Evolutionary conservation across 1,139 yeast species (phyloP).

Genomic region (Sugiyamaella castrensis): DNA sequence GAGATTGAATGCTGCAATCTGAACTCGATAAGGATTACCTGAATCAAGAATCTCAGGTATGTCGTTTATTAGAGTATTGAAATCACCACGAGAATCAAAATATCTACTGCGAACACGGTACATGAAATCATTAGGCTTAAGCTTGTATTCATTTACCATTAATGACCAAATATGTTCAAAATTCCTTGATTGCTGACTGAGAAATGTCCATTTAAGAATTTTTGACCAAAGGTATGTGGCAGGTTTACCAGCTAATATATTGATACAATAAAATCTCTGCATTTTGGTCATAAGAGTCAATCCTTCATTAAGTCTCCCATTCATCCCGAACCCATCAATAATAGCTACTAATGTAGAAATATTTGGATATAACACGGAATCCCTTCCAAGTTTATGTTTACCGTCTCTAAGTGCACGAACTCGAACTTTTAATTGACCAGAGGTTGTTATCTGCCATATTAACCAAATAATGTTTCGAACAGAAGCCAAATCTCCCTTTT

Average conservation of each 20-base stretch:
- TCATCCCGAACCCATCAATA: slow-evolving; percentile 34
- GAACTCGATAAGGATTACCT: slow-evolving; percentile 10
- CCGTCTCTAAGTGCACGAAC: neutral
- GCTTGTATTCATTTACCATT: slow-evolving; percentile 17
- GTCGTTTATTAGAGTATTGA: slow-evolving; percentile 5
- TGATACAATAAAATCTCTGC: slow-evolving; percentile 26
- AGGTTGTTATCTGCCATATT: slow-evolving; percentile 32
- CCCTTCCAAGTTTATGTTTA: neutral
- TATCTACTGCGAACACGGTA: slow-evolving; percentile 21
- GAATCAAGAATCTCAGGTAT: slow-evolving; percentile 10
- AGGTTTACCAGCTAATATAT: slow-evolving; percentile 18
- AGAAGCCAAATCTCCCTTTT: slow-evolving; percentile 27
- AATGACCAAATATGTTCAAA: slow-evolving; percentile 32
- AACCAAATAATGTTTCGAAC: slow-evolving; percentile 27
- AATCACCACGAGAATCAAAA: slow-evolving; percentile 13
- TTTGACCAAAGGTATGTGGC: slow-evolving; percentile 31
- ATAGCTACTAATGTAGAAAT: slow-evolving; percentile 32
- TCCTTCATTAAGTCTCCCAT: slow-evolving; percentile 31
- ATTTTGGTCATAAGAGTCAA: slow-evolving; percentile 27
- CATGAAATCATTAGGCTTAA: slow-evolving; percentile 25
- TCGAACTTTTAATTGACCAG: slow-evolving; percentile 4
- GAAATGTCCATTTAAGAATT: slow-evolving; percentile 30
- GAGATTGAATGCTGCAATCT: slow-evolving; percentile 15
- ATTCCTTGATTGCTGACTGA: slow-evolving; percentile 22
- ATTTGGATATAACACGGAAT: slow-evolving; percentile 29